A percentile compares a stretch with the other conserved stretches of the same genome.
Conservation (phyloP, 2,329 filamentous ascomycete genomes). For the Diaporthe nobilis region DNA sequence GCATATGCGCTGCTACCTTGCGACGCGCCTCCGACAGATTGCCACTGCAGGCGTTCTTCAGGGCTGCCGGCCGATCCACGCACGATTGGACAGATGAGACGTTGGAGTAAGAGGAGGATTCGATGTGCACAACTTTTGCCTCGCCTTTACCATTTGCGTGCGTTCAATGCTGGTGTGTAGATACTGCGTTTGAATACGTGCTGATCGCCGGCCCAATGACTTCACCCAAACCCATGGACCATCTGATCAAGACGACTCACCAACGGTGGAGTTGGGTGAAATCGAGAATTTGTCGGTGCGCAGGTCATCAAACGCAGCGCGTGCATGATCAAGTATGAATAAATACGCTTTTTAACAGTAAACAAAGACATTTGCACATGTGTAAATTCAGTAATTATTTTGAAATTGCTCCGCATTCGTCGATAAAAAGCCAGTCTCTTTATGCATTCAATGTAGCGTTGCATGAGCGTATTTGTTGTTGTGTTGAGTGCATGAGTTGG, state of each 20-base stretch:
- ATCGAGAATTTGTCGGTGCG: background rate
- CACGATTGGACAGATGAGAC: conserved; percentile 3
- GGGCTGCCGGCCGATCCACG: background rate
- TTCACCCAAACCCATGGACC: background rate
- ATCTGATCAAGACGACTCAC: background rate
- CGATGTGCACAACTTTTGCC: background rate
- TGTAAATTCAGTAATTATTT: background rate
- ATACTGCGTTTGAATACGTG: background rate
- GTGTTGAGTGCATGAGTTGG: background rate
- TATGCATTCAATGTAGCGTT: background rate
- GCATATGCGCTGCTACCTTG: conserved; percentile 24
- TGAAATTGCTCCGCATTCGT: background rate
- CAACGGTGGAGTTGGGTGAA: background rate
- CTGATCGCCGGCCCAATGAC: background rate
- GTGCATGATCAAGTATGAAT: background rate
- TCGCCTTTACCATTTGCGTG: too few relatives aligned
- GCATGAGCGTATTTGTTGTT: background rate
- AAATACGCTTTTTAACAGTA: background rate
- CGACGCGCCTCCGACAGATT: conserved; percentile 8
- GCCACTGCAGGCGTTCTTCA: conserved; percentile 9
- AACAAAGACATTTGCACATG: background rate
- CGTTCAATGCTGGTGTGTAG: background rate
- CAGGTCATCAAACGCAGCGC: background rate
- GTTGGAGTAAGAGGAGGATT: background rate
- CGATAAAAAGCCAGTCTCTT: background rate